Base-by-base conservation (phyloP, 805 yeast species). In the Candida ulmi region DNA sequence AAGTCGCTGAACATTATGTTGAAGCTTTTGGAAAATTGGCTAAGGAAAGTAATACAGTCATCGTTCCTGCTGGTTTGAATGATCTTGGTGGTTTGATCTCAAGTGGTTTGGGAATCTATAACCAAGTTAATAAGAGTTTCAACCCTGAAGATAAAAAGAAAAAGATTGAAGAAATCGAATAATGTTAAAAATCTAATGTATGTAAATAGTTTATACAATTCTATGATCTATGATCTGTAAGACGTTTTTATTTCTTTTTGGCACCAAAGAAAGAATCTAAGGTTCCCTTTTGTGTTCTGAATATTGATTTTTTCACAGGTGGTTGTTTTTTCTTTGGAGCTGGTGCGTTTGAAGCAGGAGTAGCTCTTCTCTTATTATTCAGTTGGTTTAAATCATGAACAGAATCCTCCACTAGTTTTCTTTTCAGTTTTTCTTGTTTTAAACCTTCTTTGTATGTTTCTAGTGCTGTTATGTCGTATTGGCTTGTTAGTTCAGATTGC, bases 21-120 rank as follows among this genome's bases (percentile, higher is more conserved):
- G 83, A 79, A 39, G 86, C 91, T 25, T 86, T 87, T 57, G 82
- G 83, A 36, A 80, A 85, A 51, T 68, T 86, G 52, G 95, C 95
- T 19, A 85, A 86, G 66, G 91, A 84, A 59, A 65, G 82, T 25
- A 86, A 83, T 54, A 83, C 93, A 1, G 71, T 87, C 15, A 80
- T 86, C 28, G 71, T 86, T 19, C 95, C 95, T 13, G 73, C 88
- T 11, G 81, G 80, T 40, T 62, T 86, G 57, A 81, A 84, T 46
- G 88, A 86, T 52, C 65, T 86, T 58, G 80, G 90, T 36, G 69
- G 78, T 21, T 72, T 82, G 66, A 80, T 86, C 62, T 86, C 88
- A 26, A 71, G 84, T 44, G 95, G 95, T 0, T 60, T 85, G 73
- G 75, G 83, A 33, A 82, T 86, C 46, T 83, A 74, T 61, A 74